Evolutionary conservation across 305 asterid genomes (phyloP).

Genomic region (Solanum hybrid): DNA sequence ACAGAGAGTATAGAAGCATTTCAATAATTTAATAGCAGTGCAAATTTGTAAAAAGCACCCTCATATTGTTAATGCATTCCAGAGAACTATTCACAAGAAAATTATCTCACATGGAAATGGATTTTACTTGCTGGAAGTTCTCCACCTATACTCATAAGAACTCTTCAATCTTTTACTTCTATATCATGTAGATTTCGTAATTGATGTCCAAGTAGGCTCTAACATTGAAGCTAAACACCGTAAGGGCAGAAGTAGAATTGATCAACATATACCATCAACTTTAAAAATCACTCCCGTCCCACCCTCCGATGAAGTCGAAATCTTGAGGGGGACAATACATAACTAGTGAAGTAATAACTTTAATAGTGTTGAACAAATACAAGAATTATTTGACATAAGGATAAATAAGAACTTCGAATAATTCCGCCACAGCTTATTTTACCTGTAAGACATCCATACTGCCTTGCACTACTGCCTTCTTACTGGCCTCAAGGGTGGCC

Average conservation of each 20-base stretch:
- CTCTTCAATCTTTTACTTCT: background rate
- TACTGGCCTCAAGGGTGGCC: conserved; percentile 72
- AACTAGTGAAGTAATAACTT: background rate
- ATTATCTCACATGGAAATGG: background rate
- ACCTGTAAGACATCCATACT: conserved; percentile 73
- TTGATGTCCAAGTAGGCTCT: background rate
- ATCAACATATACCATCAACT: background rate
- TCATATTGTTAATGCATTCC: background rate
- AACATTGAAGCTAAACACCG: background rate
- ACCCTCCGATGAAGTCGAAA: background rate
- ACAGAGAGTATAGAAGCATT: background rate
- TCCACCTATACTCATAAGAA: background rate
- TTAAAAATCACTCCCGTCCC: background rate
- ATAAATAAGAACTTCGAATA: background rate
- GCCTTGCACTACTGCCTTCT: conserved; percentile 74
- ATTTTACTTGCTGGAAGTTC: background rate
- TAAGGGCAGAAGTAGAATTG: background rate
- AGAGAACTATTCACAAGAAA: background rate
- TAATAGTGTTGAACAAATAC: background rate
- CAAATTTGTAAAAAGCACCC: background rate
- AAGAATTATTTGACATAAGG: background rate
- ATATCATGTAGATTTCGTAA: background rate
- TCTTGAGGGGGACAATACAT: background rate
- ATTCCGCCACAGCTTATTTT: conserved; percentile 5
- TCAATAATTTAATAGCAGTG: background rate